A percentile compares a stretch with the other conserved stretches of the same genome.
These are phyloP conservation scores for Zygosaccharomyces gambellarensis DNA, from an alignment of 805 yeast species.

Conservation along the genomic window DNA sequence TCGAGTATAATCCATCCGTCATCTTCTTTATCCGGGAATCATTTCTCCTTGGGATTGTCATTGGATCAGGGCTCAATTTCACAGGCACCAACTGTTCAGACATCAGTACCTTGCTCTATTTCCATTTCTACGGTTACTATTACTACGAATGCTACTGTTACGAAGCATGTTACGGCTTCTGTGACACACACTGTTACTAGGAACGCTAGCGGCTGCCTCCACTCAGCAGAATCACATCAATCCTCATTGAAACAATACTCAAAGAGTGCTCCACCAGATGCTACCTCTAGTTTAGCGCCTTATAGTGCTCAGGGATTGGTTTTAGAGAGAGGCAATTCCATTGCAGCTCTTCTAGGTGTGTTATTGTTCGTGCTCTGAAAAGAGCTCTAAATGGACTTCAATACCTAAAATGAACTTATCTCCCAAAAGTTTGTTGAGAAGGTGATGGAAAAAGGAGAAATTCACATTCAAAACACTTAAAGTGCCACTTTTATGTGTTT, in stretches of 20 bases:
- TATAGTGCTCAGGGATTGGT: conserved; percentile 3
- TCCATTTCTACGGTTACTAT: conserved; percentile 1
- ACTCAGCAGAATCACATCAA: conserved; percentile 1
- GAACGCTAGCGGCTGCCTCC: not conserved
- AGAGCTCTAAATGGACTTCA: not conserved
- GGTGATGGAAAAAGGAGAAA: no score
- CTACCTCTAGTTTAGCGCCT: conserved; percentile 1
- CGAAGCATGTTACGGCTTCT: conserved; percentile 4
- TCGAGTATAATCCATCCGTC: not conserved
- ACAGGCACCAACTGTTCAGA: not conserved
- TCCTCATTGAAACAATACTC: not conserved
- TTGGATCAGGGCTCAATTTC: conserved; percentile 1
- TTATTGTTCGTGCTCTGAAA: not conserved
- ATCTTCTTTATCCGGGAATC: conserved; percentile 2
- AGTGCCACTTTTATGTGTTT: no score
- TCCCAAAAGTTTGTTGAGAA: no score
- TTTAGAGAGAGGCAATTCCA: not conserved
- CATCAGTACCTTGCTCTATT: not conserved
- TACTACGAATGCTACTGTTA: conserved; percentile 1
- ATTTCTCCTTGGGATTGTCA: not conserved
- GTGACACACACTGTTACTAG: not conserved
- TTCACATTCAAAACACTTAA: no score
- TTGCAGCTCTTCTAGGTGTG: not conserved
- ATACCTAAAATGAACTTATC: no score
- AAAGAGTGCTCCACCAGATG: not conserved